phyloP scores from a whole-genome alignment of 2,329 filamentous ascomycete species.

The Alternaria sp. region DNA sequence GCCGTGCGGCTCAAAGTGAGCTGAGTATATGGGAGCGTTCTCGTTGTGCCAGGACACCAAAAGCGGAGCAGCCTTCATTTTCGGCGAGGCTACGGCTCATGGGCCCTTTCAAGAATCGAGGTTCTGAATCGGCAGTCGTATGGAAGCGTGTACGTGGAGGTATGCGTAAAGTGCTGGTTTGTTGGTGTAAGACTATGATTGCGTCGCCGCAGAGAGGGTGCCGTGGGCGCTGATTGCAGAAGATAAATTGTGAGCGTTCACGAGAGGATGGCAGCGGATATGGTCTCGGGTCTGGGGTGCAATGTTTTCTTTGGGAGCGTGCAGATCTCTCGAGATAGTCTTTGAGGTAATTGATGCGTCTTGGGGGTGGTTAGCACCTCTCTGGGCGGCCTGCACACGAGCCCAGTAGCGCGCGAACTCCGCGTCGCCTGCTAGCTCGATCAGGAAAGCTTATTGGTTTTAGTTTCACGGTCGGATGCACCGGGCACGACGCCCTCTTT shows the following conservation, averaged over 20 bases:
- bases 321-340: constrained; percentile 11
- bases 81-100: constrained; percentile 32
- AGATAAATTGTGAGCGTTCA: constrained; percentile 12
- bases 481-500: constrained; percentile 8
- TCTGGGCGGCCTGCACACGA: constrained; percentile 9
- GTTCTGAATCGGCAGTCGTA: neutral
- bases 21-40: constrained; percentile 95
- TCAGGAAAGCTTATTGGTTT: constrained; percentile 23
- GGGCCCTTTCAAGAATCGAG: constrained; percentile 16
- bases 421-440: constrained; percentile 29
- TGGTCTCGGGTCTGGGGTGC: neutral
- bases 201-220: constrained; percentile 19
- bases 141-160: neutral
- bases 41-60: constrained; percentile 99
- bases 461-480: constrained; percentile 21
- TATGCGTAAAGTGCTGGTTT: constrained; percentile 7
- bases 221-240: constrained; percentile 21
- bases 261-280: neutral
- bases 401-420: constrained; percentile 20
- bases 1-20: constrained; percentile 92
- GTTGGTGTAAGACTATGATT: constrained; percentile 18
- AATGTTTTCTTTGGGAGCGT: constrained; percentile 8
- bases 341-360: constrained; percentile 30
- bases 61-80: constrained; percentile 94
- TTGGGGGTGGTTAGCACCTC: constrained; percentile 19